Conservation (phyloP, 495 filamentous ascomycete species). For the Penicillium coprophilum region DNA sequence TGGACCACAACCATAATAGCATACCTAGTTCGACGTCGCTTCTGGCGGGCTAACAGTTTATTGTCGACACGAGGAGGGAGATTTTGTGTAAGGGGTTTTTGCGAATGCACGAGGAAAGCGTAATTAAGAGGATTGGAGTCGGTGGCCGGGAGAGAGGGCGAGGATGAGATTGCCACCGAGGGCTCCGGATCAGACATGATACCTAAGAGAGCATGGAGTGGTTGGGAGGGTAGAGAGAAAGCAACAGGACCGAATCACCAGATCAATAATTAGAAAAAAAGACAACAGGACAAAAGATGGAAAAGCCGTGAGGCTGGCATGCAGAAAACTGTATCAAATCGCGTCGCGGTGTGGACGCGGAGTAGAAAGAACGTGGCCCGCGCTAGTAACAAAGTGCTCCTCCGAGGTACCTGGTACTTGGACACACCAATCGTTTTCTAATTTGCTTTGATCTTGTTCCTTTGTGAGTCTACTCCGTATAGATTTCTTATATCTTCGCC, state of each 20-base stretch:
- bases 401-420: slow-evolving; percentile 22
- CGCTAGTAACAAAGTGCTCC: slow-evolving; percentile 28
- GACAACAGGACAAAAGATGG: slow-evolving; percentile 16
- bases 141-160: slow-evolving; percentile 36
- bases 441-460: background rate
- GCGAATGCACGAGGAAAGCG: slow-evolving; percentile 69
- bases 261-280: slow-evolving; percentile 7
- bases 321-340: slow-evolving; percentile 30
- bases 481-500: background rate
- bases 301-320: slow-evolving; percentile 23
- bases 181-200: slow-evolving; percentile 44
- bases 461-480: background rate
- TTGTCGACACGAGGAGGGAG: slow-evolving; percentile 66
- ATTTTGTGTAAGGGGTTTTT: slow-evolving; percentile 61
- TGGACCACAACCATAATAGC: background rate
- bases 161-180: slow-evolving; percentile 37
- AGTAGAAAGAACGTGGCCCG: slow-evolving; percentile 34
- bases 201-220: slow-evolving; percentile 24
- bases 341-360: slow-evolving; percentile 49
- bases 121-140: slow-evolving; percentile 48
- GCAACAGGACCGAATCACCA: slow-evolving; percentile 8
- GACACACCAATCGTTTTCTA: no score
- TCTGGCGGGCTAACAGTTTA: slow-evolving; percentile 65
- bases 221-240: slow-evolving; percentile 7
- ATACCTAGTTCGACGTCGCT: slow-evolving; percentile 66